These are phyloP conservation scores for Claviceps africana DNA, from an alignment of 2,329 filamentous ascomycete species.

Conservation along the genomic window DNA sequence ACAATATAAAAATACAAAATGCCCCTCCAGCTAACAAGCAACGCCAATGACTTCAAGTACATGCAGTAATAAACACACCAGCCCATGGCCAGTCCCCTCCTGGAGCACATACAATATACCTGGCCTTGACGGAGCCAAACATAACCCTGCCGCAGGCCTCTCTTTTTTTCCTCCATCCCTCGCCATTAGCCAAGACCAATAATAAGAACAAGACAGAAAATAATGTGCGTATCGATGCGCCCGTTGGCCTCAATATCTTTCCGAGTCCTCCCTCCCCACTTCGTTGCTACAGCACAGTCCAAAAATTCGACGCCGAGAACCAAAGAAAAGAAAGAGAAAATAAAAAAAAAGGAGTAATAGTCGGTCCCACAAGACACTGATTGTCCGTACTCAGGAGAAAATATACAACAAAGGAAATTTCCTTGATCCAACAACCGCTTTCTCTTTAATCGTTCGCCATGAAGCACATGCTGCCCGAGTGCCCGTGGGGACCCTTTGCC, in stretches of 20 bases:
- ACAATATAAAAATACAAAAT: slow-evolving; percentile 3
- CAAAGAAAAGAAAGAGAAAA: slow-evolving; percentile 4
- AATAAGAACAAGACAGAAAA: not conserved
- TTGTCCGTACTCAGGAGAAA: not conserved
- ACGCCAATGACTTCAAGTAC: slow-evolving; percentile 5
- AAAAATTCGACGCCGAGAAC: slow-evolving; percentile 5
- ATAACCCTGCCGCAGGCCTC: not conserved
- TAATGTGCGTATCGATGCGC: not conserved
- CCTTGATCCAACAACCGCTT: slow-evolving; percentile 1
- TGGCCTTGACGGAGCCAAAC: not conserved
- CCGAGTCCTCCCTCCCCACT: too few relatives aligned
- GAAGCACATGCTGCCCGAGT: not conserved
- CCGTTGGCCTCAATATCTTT: not conserved
- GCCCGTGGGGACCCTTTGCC: not conserved
- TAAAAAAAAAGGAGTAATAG: slow-evolving; percentile 6
- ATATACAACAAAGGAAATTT: not conserved
- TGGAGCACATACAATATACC: not conserved
- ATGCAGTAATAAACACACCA: not conserved
- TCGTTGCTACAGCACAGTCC: not conserved
- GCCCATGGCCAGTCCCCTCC: not conserved
- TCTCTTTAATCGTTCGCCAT: not conserved
- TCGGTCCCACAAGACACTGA: not conserved
- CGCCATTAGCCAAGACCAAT: not conserved
- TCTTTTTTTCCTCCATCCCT: not conserved
- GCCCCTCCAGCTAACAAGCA: slow-evolving; percentile 5